A percentile compares a stretch with the other conserved stretches of the same genome.
phyloP scores from a whole-genome alignment of 495 filamentous ascomycete genomes.

The Aspergillus campestris region DNA sequence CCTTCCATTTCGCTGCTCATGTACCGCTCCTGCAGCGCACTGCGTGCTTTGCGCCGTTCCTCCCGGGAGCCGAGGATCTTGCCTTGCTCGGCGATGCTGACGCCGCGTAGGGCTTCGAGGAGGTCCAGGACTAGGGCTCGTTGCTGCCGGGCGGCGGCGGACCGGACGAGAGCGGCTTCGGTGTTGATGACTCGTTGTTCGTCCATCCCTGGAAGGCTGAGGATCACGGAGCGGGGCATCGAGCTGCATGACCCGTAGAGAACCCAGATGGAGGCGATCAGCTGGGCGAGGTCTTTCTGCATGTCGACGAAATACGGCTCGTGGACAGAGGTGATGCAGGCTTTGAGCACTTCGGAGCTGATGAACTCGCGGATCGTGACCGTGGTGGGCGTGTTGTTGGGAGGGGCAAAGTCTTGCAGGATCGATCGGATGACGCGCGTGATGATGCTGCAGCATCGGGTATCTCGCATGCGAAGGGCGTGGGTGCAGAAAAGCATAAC shows the following conservation, averaged over 20 bases:
- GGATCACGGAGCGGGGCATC: slow-evolving; percentile 43
- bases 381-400: slow-evolving; percentile 43
- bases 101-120: slow-evolving; percentile 73
- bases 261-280: slow-evolving; percentile 78
- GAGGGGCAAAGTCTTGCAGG: slow-evolving; percentile 63
- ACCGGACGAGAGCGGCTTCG: slow-evolving; percentile 49
- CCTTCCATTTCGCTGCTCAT: slow-evolving; percentile 42
- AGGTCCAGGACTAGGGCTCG: slow-evolving; percentile 80
- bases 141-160: slow-evolving; percentile 62
- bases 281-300: slow-evolving; percentile 82
- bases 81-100: slow-evolving; percentile 88
- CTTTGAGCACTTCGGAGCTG: slow-evolving; percentile 70
- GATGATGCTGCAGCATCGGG: slow-evolving; percentile 77
- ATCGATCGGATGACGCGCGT: slow-evolving; percentile 76
- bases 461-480: slow-evolving; percentile 83
- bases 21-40: slow-evolving; percentile 48
- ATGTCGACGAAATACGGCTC: slow-evolving; percentile 95
- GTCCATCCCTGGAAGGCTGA: slow-evolving; percentile 50
- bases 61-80: slow-evolving; percentile 53
- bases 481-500: slow-evolving; percentile 87
- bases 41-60: slow-evolving; percentile 44
- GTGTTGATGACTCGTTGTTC: slow-evolving; percentile 37
- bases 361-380: slow-evolving; percentile 85
- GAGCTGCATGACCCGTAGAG: slow-evolving; percentile 57
- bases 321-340: slow-evolving; percentile 78